Conservation (phyloP, 352 stramenopile species). For the Aphanomyces cochlioides region DNA sequence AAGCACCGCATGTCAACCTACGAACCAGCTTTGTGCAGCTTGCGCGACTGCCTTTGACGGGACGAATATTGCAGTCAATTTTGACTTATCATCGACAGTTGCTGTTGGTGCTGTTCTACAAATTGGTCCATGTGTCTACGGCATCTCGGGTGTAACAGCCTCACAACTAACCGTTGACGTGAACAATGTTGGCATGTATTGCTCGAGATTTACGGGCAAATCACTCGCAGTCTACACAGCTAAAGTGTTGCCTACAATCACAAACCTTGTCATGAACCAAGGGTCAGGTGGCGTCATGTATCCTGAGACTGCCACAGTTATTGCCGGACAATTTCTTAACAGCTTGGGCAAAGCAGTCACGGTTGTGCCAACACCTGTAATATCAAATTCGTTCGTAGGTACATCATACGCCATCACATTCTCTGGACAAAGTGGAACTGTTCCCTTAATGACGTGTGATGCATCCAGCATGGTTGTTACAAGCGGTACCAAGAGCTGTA, state of each 20-base stretch:
- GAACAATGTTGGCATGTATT: conserved; percentile 48
- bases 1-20: conserved; percentile 50
- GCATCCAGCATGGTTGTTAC: conserved; percentile 37
- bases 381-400: conserved; percentile 50
- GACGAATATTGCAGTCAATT: conserved; percentile 42
- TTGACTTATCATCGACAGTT: conserved; percentile 32
- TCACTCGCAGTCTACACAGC: conserved; percentile 56
- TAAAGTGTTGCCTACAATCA: conserved; percentile 37
- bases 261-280: conserved; percentile 26
- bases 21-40: conserved; percentile 41
- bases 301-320: conserved; percentile 39
- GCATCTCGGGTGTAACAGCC: conserved; percentile 36
- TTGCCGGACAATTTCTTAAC: conserved; percentile 46
- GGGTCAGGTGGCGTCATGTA: conserved; percentile 15
- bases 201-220: conserved; percentile 45
- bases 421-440: conserved; percentile 48
- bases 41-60: conserved; percentile 69
- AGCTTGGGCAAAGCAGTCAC: conserved; percentile 52
- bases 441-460: conserved; percentile 53
- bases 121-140: conserved; percentile 55
- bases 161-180: conserved; percentile 42
- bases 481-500: conserved; percentile 35
- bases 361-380: conserved; percentile 39
- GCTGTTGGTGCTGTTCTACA: conserved; percentile 39
- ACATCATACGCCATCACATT: conserved; percentile 65